Conservation (phyloP, 371 early-diverging fungal genomes). For the Syncephalis plumigaleata region DNA sequence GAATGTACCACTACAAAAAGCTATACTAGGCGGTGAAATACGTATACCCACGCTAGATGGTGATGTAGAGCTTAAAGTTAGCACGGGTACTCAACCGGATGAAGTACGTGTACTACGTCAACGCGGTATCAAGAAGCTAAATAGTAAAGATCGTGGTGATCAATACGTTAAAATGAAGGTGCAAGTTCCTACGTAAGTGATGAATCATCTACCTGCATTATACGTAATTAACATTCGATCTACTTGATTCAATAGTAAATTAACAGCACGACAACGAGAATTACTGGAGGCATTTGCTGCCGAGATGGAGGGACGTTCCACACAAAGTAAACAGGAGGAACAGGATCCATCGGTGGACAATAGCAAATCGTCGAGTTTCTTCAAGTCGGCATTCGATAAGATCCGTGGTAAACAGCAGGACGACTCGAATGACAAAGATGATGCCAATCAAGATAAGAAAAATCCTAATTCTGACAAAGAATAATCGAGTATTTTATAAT, state of each 20-base stretch:
- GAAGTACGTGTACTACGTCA: constrained; percentile 55
- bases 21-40: constrained; percentile 71
- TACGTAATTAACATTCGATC: too few species aligned
- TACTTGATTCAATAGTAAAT: too few species aligned
- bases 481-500: too few species aligned
- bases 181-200: constrained; percentile 40
- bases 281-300: constrained; percentile 26
- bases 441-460: not conserved
- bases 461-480: too few species aligned
- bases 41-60: constrained; percentile 83
- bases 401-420: constrained; percentile 15
- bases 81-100: constrained; percentile 72
- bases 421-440: constrained; percentile 6
- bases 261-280: constrained; percentile 14
- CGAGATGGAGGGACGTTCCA: not conserved
- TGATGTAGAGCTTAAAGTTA: constrained; percentile 75
- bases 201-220: not conserved
- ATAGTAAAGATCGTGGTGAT: constrained; percentile 46
- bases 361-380: constrained; percentile 10
- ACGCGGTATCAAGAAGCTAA: constrained; percentile 50
- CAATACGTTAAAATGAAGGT: constrained; percentile 72
- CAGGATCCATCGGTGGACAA: too few species aligned
- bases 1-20: constrained; percentile 61
- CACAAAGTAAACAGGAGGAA: too few species aligned
- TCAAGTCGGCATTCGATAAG: constrained; percentile 17